Evolutionary conservation across 148 eudicot genomes (phyloP), one percentile per base, ranked within the genome.

Genomic region (Camellia japonica): DNA sequence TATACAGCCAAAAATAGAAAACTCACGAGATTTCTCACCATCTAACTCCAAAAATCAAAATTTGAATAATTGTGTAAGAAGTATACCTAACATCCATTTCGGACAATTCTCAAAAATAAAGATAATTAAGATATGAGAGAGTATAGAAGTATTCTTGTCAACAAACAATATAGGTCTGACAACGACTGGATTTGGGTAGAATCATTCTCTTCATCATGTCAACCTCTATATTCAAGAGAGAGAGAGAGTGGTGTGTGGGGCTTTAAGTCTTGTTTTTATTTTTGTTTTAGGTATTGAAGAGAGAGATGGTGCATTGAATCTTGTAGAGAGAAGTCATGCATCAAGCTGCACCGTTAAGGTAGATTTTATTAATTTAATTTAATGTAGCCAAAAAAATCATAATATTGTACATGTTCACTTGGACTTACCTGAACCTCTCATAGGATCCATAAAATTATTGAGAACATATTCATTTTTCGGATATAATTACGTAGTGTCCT

Each of bases 291-390:
- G 13, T 30, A 2, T 7, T 44, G 14, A n/a, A 1, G 43, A 41
- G 38, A 30, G 19, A 55, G n/a, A 18, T 9, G 75, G 74, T 72
- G 61, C 75, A 72, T 51, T 72, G 75, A 72, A 72, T 54, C 75
- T 8, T 72, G 55, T 7, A 72, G 75, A 72, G 42, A 20, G 60
- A 3, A 15, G 75, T 72, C 75, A 54, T 61, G 1, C 64, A 61
- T 61, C 55, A 72, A 15, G 13, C 23, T 20, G 30, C 38, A 54
- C 11, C 23, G 74, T 44, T 46, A 47, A 6, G 56, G 20, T 0
- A 70, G 30, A 30, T 30, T 30, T 30, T 30, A 30, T 30, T 30
- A 30, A 30, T 30, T 30, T 30, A 30, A 30, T 1, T 30, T 30
- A 71, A 14, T 15, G 59, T 49, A 23, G 55, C 20, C 74, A 47